Evolutionary conservation across 225 moss, liverwort and hornwort species (phyloP).

Genomic region (Marchantia paleacea): DNA sequence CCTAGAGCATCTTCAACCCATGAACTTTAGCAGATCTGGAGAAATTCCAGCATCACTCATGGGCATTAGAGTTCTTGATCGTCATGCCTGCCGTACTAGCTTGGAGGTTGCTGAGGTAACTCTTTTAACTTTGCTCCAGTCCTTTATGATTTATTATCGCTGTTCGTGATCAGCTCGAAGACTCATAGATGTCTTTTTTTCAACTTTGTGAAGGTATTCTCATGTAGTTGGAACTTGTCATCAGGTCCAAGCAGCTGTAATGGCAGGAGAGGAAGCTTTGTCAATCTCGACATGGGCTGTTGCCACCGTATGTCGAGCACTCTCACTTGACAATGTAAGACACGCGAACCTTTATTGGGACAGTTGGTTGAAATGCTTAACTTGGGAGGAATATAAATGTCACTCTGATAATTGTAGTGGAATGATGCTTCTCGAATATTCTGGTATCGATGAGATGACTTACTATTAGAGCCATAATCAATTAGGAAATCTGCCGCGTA

Average conservation of each 20-base stretch:
- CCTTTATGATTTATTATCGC: too few species aligned
- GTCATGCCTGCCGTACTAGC: conserved; percentile 57
- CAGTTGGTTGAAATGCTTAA: background rate
- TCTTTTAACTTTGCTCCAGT: background rate
- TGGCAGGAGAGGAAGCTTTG: conserved; percentile 84
- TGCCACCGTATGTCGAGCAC: conserved; percentile 87
- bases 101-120: conserved; percentile 88
- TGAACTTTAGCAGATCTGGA: conserved; percentile 55
- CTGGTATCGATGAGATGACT: too few species aligned
- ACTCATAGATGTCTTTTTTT: background rate
- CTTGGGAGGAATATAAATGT: background rate
- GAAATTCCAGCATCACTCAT: conserved; percentile 39
- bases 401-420: background rate
- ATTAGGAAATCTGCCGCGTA: too few species aligned
- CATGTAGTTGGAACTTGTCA: background rate
- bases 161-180: background rate
- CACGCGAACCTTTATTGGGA: background rate
- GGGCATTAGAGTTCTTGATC: conserved; percentile 49
- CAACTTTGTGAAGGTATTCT: conserved; percentile 7
- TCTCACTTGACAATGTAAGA: conserved; percentile 93
- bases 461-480: too few species aligned
- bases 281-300: conserved; percentile 80
- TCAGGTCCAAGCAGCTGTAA: conserved; percentile 75
- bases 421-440: background rate
- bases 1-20: conserved; percentile 67